Conservation (phyloP, 164 flowering plant genomes). For the Chimonanthus salicifolius region DNA sequence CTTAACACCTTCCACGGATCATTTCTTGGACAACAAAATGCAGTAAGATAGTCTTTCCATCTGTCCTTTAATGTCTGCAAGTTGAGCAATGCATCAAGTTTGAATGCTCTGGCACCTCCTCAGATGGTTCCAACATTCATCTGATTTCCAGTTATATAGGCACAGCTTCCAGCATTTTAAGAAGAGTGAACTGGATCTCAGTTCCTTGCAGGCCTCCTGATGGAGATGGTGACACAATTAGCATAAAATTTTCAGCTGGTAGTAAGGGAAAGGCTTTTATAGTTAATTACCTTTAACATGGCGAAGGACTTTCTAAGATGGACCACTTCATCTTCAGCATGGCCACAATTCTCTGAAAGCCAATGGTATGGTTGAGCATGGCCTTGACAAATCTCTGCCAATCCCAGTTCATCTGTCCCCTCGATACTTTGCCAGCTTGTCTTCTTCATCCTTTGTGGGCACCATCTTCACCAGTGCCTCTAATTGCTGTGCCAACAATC, state of each 20-base stretch:
- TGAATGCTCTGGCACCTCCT: conserved; percentile 93
- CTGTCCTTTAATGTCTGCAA: conserved; percentile 86
- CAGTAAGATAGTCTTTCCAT: conserved; percentile 87
- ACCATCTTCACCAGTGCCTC: conserved; percentile 84
- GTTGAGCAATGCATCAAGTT: conserved; percentile 87
- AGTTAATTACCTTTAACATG: conserved; percentile 70
- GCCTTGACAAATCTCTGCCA: conserved; percentile 69
- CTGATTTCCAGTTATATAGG: conserved; percentile 81
- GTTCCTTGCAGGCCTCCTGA: conserved; percentile 93
- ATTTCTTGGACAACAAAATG: conserved; percentile 96
- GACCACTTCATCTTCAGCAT: conserved; percentile 90
- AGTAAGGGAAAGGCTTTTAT: neutral
- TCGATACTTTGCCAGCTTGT: conserved; percentile 49
- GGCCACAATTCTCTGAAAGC: conserved; percentile 75
- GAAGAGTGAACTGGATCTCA: conserved; percentile 78
- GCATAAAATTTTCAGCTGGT: neutral
- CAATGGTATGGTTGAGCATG: conserved; percentile 53
- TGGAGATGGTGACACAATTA: neutral
- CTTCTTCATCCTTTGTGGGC: conserved; percentile 89
- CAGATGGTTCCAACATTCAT: conserved; percentile 95
- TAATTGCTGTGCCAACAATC: conserved; percentile 60
- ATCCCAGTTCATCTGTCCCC: conserved; percentile 60
- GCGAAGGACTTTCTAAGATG: conserved; percentile 78
- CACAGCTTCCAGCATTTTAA: conserved; percentile 87
- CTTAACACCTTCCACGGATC: conserved; percentile 59